Percentiles rank a stretch among this genome's conserved stretches.
These are phyloP conservation scores for Pseudocercospora musae DNA, from an alignment of 2,329 filamentous ascomycete genomes.

Conservation along the genomic window DNA sequence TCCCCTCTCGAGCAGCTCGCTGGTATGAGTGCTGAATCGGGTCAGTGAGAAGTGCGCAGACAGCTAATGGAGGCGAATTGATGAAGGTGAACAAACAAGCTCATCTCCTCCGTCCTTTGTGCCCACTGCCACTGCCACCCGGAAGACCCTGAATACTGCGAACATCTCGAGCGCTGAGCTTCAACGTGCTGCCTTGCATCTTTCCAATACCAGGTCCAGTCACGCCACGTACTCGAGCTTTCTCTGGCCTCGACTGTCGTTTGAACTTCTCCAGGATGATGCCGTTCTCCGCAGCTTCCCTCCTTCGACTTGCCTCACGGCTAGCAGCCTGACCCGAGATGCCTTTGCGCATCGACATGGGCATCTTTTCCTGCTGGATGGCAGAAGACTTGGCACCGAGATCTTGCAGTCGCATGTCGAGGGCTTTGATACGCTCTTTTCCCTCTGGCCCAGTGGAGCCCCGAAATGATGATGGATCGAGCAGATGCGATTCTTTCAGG, in stretches of 20 bases:
- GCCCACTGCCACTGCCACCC: not conserved
- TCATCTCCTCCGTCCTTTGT: constrained; percentile 3
- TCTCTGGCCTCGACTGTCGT: constrained; percentile 41
- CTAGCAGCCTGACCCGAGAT: constrained; percentile 65
- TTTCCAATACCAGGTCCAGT: constrained; percentile 76
- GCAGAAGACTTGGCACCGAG: constrained; percentile 76
- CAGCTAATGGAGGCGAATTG: not conserved
- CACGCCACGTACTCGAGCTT: constrained; percentile 58
- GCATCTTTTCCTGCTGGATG: constrained; percentile 80
- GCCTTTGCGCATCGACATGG: constrained; percentile 80
- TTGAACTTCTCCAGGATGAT: constrained; percentile 71
- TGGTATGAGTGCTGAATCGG: no score
- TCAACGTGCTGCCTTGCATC: constrained; percentile 75
- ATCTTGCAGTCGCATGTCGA: constrained; percentile 77
- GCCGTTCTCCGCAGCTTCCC: constrained; percentile 84
- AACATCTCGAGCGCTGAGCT: constrained; percentile 74
- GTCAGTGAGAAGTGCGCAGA: no score
- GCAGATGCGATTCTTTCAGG: constrained; percentile 85
- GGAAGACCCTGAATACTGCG: constrained; percentile 60
- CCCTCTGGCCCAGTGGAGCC: constrained; percentile 54
- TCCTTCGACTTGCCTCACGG: constrained; percentile 68
- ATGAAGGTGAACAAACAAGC: not conserved
- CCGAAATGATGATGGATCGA: constrained; percentile 57
- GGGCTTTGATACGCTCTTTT: constrained; percentile 73
- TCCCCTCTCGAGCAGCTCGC: no score